Percentiles rank a stretch among this genome's conserved stretches.
phyloP scores from a whole-genome alignment of 257 asterid species.

The Fraxinus quadrangulata region DNA sequence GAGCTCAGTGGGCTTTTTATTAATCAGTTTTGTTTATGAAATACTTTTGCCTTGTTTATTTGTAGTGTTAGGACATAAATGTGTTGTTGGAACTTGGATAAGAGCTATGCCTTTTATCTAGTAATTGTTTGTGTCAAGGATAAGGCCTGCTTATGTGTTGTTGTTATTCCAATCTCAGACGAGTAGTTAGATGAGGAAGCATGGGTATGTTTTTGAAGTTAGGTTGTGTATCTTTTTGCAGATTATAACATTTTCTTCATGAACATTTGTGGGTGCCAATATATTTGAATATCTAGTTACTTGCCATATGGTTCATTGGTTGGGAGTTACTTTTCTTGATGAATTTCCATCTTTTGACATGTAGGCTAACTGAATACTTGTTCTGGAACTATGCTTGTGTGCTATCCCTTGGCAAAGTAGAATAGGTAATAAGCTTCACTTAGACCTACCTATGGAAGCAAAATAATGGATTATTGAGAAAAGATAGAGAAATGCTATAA shows the following conservation, averaged over 20 bases:
- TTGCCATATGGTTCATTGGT: not conserved
- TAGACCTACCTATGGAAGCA: not conserved
- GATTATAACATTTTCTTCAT: not conserved
- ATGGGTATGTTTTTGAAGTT: not conserved
- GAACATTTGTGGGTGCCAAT: not conserved
- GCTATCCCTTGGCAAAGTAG: not conserved
- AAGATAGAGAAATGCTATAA: not conserved
- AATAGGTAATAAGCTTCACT: not conserved
- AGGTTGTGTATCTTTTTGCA: not conserved
- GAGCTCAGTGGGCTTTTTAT: not conserved
- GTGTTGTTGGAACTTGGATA: not conserved
- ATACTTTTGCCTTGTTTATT: not conserved
- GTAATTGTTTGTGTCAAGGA: not conserved
- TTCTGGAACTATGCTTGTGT: not conserved
- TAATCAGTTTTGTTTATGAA: not conserved
- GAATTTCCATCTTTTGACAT: not conserved
- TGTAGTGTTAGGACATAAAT: not conserved
- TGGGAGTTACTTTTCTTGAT: not conserved
- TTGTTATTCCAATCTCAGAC: not conserved
- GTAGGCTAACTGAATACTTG: not conserved
- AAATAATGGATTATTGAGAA: not conserved
- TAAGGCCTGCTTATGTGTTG: not conserved
- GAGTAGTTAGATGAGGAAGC: not conserved
- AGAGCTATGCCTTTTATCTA: not conserved
- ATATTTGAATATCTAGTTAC: not conserved